These are phyloP conservation scores for Apiotrichum mycotoxinovorans DNA, from an alignment of 1,284 basidiomycete genomes.

Conservation along the genomic window DNA sequence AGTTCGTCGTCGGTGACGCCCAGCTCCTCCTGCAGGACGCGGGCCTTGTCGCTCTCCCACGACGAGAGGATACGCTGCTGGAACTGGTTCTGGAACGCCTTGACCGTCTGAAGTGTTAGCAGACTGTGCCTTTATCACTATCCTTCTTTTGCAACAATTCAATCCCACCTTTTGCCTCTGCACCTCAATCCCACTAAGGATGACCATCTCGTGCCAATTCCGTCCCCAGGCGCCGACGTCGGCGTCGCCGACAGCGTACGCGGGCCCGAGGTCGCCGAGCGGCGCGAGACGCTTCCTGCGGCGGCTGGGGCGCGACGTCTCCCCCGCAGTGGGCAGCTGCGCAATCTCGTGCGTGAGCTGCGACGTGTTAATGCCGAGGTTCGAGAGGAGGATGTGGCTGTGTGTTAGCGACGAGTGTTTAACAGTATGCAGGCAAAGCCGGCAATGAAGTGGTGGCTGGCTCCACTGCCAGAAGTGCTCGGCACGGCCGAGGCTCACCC, in stretches of 20 bases:
- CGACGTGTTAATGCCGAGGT: constrained; percentile 46
- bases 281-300: constrained; percentile 25
- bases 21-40: constrained; percentile 45
- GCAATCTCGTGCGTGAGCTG: constrained; percentile 42
- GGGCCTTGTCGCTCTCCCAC: constrained; percentile 45
- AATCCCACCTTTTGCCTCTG: constrained; percentile 44
- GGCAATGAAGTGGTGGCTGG: not conserved
- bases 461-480: not conserved
- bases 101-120: constrained; percentile 32
- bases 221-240: constrained; percentile 45
- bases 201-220: constrained; percentile 49
- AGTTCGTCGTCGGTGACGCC: constrained; percentile 47
- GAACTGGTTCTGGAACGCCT: constrained; percentile 44
- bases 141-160: no score
- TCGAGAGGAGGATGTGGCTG: constrained; percentile 41
- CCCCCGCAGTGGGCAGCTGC: constrained; percentile 26
- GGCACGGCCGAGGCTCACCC: constrained; percentile 30
- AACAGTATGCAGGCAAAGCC: not conserved
- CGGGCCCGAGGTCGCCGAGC: constrained; percentile 29
- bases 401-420: not conserved
- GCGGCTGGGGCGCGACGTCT: constrained; percentile 21
- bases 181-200: constrained; percentile 44
- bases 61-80: constrained; percentile 41
- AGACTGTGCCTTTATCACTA: no score
- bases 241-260: constrained; percentile 32